phyloP scores from a whole-genome alignment of 192 early-diverging fungal species.

The Chytriomyces hyalinus region DNA sequence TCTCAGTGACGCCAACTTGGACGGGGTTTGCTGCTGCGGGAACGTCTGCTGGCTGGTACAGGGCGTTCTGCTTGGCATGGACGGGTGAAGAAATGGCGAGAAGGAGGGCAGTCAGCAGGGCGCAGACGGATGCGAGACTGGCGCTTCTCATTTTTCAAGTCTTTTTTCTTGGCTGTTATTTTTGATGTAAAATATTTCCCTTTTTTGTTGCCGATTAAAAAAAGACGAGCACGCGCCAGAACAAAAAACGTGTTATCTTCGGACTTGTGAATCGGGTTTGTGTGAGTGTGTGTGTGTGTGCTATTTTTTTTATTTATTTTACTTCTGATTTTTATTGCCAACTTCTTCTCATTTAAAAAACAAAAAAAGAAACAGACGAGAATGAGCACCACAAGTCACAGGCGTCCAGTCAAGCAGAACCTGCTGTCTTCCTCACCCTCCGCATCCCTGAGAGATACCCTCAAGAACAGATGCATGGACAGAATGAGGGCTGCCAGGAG shows the following conservation, averaged over 20 bases:
- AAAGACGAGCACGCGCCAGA: neutral
- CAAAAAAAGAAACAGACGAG: neutral
- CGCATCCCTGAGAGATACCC: neutral
- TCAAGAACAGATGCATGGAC: neutral
- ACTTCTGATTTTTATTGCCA: neutral
- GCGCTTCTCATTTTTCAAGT: neutral
- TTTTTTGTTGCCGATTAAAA: neutral
- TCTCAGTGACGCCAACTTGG: neutral
- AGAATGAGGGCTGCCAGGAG: neutral
- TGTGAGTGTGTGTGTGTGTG: too few relatives aligned
- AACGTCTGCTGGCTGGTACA: neutral
- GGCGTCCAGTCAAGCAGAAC: neutral
- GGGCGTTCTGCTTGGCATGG: neutral
- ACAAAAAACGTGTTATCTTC: too few relatives aligned
- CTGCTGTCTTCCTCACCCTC: neutral
- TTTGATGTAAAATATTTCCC: neutral
- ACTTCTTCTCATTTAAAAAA: neutral
- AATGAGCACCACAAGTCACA: neutral
- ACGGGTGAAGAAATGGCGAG: neutral
- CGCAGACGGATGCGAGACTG: neutral
- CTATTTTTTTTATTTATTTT: too few relatives aligned
- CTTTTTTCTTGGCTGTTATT: neutral
- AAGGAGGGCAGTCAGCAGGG: neutral
- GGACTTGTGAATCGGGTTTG: neutral
- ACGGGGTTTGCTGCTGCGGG: neutral